Conservation (phyloP, 768 basidiomycete species). For the Gyrodon lividus region DNA sequence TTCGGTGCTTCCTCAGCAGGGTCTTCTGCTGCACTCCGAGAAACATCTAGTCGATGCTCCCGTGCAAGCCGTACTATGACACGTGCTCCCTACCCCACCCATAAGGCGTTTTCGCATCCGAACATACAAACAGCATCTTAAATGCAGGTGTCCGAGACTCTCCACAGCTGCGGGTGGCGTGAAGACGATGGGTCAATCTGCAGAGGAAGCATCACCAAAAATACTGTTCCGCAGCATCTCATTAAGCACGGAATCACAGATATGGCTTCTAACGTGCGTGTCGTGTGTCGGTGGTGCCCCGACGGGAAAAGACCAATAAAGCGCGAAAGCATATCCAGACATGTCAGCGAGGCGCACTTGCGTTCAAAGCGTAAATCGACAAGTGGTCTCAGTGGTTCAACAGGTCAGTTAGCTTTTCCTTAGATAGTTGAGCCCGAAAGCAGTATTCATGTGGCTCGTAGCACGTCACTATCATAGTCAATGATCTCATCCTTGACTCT, state of each 20-base stretch:
- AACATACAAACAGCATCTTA: neutral
- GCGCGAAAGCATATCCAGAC: constrained; percentile 15
- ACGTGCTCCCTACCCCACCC: neutral
- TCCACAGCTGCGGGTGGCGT: constrained; percentile 13
- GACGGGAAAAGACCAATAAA: constrained; percentile 1
- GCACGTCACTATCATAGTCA: too few relatives aligned
- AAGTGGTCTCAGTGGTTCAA: too few relatives aligned
- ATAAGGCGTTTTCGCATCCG: constrained; percentile 3
- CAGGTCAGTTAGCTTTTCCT: too few relatives aligned
- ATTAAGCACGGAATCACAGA: neutral
- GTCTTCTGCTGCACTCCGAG: too few relatives aligned
- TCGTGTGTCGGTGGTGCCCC: constrained; percentile 10
- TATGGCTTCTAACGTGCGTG: rapidly evolving
- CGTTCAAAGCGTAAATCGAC: constrained; percentile 4
- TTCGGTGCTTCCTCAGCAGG: too few relatives aligned
- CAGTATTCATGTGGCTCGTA: too few relatives aligned
- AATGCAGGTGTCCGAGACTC: too few relatives aligned
- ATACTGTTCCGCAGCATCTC: constrained; percentile 12
- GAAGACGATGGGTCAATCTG: constrained; percentile 1
- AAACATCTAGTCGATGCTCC: too few relatives aligned
- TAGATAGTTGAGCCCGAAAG: too few relatives aligned
- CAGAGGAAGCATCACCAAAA: neutral
- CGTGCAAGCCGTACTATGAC: too few relatives aligned
- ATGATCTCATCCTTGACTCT: too few relatives aligned
- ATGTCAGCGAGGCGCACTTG: constrained; percentile 17